phyloP scores from a whole-genome alignment of 2,329 filamentous ascomycete species.

The Coniochaeta sp. region DNA sequence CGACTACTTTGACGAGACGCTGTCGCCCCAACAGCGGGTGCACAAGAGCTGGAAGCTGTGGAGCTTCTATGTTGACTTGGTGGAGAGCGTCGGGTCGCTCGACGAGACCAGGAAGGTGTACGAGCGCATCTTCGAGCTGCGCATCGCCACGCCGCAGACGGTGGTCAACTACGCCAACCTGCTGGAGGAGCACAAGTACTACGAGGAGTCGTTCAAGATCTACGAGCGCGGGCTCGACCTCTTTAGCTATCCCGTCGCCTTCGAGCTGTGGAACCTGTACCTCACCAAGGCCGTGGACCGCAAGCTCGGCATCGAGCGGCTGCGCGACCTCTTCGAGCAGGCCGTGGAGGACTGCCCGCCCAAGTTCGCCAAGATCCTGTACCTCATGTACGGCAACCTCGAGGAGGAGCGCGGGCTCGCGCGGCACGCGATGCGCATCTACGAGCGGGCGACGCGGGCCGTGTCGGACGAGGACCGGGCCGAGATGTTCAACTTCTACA shows the following conservation, averaged over 20 bases:
- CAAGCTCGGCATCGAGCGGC: conserved; percentile 87
- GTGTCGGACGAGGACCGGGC: conserved; percentile 91
- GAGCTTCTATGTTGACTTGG: conserved; percentile 98
- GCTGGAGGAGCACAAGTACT: conserved; percentile 89
- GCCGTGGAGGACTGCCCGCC: conserved; percentile 90
- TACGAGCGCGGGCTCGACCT: conserved; percentile 94
- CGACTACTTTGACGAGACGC: conserved; percentile 96
- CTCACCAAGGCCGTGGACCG: conserved; percentile 95
- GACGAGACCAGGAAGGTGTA: conserved; percentile 93
- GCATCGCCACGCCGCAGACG: conserved; percentile 95
- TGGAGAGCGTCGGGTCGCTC: conserved; percentile 85
- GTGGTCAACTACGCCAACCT: conserved; percentile 98
- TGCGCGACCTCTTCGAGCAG: conserved; percentile 95
- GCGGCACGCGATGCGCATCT: conserved; percentile 96
- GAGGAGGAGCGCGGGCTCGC: conserved; percentile 94
- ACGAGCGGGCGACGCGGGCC: conserved; percentile 90
- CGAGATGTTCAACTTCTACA: conserved; percentile 99
- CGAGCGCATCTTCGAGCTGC: conserved; percentile 94
- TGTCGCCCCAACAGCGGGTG: conserved; percentile 90
- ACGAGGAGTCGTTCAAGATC: conserved; percentile 95
- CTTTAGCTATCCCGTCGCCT: conserved; percentile 97
- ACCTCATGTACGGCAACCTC: conserved; percentile 96
- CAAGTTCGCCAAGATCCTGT: conserved; percentile 92
- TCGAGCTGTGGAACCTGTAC: conserved; percentile 98
- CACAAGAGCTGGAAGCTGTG: conserved; percentile 99